These are phyloP conservation scores for Cryptococcus sp. DNA, from an alignment of 1,284 basidiomycete genomes.

Conservation along the genomic window DNA sequence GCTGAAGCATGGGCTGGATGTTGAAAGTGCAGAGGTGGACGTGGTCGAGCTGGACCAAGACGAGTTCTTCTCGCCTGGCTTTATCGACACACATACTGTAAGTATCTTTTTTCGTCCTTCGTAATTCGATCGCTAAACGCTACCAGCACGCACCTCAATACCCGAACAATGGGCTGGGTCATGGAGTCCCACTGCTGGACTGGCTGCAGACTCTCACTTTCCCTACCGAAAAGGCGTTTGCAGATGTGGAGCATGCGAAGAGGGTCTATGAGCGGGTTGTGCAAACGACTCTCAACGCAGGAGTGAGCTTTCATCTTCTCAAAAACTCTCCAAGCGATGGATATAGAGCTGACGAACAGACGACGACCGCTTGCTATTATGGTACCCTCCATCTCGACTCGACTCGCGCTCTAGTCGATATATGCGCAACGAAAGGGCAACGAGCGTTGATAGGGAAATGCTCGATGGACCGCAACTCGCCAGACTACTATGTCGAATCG, in stretches of 20 bases:
- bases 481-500: slow-evolving; percentile 66
- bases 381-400: slow-evolving; percentile 75
- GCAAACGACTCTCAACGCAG: slow-evolving; percentile 64
- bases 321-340: not conserved
- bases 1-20: slow-evolving; percentile 15
- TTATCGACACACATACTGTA: slow-evolving; percentile 85
- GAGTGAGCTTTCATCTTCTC: slow-evolving; percentile 53
- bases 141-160: slow-evolving; percentile 79
- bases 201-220: slow-evolving; percentile 87
- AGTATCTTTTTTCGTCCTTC: slow-evolving; percentile 23
- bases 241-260: slow-evolving; percentile 65
- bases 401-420: slow-evolving; percentile 73
- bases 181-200: slow-evolving; percentile 65
- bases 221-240: slow-evolving; percentile 77
- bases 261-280: slow-evolving; percentile 70
- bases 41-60: slow-evolving; percentile 56
- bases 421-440: slow-evolving; percentile 68
- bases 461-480: slow-evolving; percentile 81
- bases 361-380: slow-evolving; percentile 91
- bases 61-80: slow-evolving; percentile 80
- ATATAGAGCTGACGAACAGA: slow-evolving; percentile 50
- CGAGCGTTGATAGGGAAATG: slow-evolving; percentile 86
- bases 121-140: slow-evolving; percentile 13
- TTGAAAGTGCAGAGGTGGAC: slow-evolving; percentile 22
- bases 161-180: slow-evolving; percentile 73